phyloP scores from a whole-genome alignment of 2,329 filamentous ascomycete species.

The Aspergillus viridinutans region DNA sequence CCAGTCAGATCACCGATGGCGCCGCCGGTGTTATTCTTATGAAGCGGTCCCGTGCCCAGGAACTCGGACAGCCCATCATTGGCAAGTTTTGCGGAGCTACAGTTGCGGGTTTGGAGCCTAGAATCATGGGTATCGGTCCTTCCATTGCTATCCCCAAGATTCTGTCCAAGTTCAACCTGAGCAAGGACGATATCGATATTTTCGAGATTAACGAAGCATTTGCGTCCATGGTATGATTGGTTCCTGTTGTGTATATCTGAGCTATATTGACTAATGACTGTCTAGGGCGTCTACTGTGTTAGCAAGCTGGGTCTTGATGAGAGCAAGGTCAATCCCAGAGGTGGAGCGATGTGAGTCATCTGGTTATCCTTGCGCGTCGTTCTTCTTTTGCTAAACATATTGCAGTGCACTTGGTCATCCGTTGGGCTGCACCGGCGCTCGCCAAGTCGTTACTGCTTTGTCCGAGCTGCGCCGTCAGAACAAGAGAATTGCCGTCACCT shows the following conservation, averaged over 20 bases:
- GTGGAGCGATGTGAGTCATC: constrained; percentile 66
- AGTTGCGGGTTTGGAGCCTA: constrained; percentile 76
- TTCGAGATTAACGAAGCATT: constrained; percentile 77
- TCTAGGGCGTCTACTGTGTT: constrained; percentile 82
- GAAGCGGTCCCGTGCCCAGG: constrained; percentile 80
- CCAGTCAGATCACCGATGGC: constrained; percentile 86
- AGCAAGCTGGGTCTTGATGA: constrained; percentile 73
- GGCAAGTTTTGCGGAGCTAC: constrained; percentile 85
- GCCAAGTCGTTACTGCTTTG: constrained; percentile 83
- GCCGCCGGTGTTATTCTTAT: constrained; percentile 88
- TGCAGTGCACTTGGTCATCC: constrained; percentile 77
- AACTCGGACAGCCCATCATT: constrained; percentile 76
- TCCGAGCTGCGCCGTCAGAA: constrained; percentile 78
- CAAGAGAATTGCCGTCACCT: constrained; percentile 78
- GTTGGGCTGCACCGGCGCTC: constrained; percentile 81
- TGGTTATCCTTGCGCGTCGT: not conserved
- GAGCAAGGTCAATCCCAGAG: constrained; percentile 91
- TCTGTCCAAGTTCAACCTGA: constrained; percentile 73
- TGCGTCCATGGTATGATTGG: constrained; percentile 52
- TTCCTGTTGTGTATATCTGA: not conserved
- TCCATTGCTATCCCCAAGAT: constrained; percentile 90
- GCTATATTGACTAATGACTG: constrained; percentile 9
- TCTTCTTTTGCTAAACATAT: constrained; percentile 8
- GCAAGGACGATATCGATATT: constrained; percentile 39
- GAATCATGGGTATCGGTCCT: constrained; percentile 90